These are phyloP conservation scores for Vigna nakashimae DNA, from an alignment of 306 rosid genomes.

Conservation along the genomic window DNA sequence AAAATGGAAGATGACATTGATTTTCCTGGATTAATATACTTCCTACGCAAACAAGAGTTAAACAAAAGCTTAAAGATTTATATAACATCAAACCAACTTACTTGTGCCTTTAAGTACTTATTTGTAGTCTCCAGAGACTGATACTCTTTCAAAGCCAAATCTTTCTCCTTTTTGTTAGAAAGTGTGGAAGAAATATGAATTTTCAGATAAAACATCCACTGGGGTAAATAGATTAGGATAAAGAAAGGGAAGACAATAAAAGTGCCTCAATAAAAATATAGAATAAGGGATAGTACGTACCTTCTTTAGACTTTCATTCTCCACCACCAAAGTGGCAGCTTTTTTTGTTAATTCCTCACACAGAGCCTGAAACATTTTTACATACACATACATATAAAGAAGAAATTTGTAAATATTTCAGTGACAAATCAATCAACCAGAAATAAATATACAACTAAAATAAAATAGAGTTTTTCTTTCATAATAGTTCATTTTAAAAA, in stretches of 20 bases:
- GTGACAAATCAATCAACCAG: slow-evolving; percentile 34
- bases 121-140: slow-evolving; percentile 80
- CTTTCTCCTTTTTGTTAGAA: slow-evolving; percentile 73
- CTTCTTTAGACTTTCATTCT: slow-evolving; percentile 80
- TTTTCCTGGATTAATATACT: slow-evolving; percentile 19
- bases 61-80: slow-evolving; percentile 35
- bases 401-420: slow-evolving; percentile 29
- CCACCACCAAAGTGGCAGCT: slow-evolving; percentile 75
- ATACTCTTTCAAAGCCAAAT: slow-evolving; percentile 76
- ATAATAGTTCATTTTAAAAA: background rate
- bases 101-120: slow-evolving; percentile 74
- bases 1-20: slow-evolving; percentile 44
- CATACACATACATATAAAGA: background rate
- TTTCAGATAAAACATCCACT: slow-evolving; percentile 32
- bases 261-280: slow-evolving; percentile 30
- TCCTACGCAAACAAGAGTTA: slow-evolving; percentile 34
- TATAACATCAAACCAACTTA: slow-evolving; percentile 49
- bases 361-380: slow-evolving; percentile 67
- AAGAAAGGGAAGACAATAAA: slow-evolving; percentile 30
- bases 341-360: slow-evolving; percentile 83
- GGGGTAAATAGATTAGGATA: slow-evolving; percentile 30
- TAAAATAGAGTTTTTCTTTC: background rate
- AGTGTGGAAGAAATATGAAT: slow-evolving; percentile 34
- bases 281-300: slow-evolving; percentile 50
- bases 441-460: slow-evolving; percentile 27